Base-by-base conservation (phyloP, 257 asterid genomes). In the Forsythia viridissima region DNA sequence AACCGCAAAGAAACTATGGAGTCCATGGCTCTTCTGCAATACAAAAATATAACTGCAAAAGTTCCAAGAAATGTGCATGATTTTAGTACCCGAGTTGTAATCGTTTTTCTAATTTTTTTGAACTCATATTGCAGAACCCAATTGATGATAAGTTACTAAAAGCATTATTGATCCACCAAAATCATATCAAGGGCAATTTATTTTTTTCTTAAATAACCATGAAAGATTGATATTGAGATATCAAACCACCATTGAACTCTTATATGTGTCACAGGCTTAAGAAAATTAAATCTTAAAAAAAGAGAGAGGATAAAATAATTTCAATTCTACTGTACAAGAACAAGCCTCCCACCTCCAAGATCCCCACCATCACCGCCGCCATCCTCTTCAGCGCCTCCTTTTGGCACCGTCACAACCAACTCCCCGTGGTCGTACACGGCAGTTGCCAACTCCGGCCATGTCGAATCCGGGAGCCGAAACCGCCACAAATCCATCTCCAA, bases 331-430 rank as follows among this genome's bases (percentile, higher is more conserved):
- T 77, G 88, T 83, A 87, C 89, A 83, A 87, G 82, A 68, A 87
- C 85, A 79, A 85, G 79, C 61, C 74, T 80, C 66, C 81, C 86
- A 61, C 79, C 82, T 73, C 76, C 84, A 4, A 75, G 70, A 46
- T 34, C 84, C 44, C 75, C 86, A 21, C 42, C 79, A 18, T 36
- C 82, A 63, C 15, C 70, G 70, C 70, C 70, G 11, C 82, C 82
- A 63, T 21, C 70, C 9, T 30, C 70, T 3, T 30, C 70, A n/a
- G 30, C 40, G 37, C 70, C 70, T 2, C 82, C 87, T 85, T 85
- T 87, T 7, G 91, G 91, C 70, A 87, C 89, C 24, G 84, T 85
- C n/a, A 87, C 89, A 46, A 85, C 85, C 72, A 87, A 80, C 48
- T 87, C 91, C 11, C 91, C 91, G 24, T 81, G 85, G 7, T 59